Evolutionary conservation across 1,284 basidiomycete genomes (phyloP), one percentile per base, ranked within the genome.

Genomic region (Gomphus bonarii): DNA sequence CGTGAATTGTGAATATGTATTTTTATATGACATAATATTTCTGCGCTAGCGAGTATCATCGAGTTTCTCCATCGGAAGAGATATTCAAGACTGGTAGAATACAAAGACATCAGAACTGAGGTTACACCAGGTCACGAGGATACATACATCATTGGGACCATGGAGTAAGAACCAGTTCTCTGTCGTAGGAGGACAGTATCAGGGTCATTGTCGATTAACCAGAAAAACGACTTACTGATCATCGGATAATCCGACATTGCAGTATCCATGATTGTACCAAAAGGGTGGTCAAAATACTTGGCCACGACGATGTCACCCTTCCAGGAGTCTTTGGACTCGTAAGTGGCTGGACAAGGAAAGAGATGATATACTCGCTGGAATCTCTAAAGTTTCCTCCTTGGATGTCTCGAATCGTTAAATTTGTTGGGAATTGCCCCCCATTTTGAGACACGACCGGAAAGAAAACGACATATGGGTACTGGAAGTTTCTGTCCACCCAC

Each of bases 231-330:
- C 76, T 65, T 82, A 88, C 67, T 90, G 62, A 90, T 68, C 61
- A 90, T 77, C 1, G 86, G 84, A 61, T 87, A 90, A 65, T 89
- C 87, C 33, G 86, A 82, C 78, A 88, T 89, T 25, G 84, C 81
- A 36, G 80, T 80, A 65, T 88, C 75, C 30, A 81, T 78, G 77
- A 89, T 78, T 35, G 77, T 78, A 2, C 78, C 74, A 70, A 85
- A 89, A 1, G 81, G 79, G 54, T 76, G 74, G 62, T 85, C 85
- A 40, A 72, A 73, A 67, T 86, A 90, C 68, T 88, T 89, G 38
- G 82, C 85, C 43, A 88, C 71, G 60, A 90, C 71, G 57, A 90
- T 76, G 66, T 88, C 88, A 18, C 87, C 88, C 56, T 84, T 77
- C 87, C 88, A 90, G 36, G 85, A 84, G 54, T 65, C 55, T 57